Percentiles rank a stretch among this genome's conserved stretches.
These are phyloP conservation scores for Silene conica DNA, from an alignment of 148 eudicot genomes.

Conservation along the genomic window DNA sequence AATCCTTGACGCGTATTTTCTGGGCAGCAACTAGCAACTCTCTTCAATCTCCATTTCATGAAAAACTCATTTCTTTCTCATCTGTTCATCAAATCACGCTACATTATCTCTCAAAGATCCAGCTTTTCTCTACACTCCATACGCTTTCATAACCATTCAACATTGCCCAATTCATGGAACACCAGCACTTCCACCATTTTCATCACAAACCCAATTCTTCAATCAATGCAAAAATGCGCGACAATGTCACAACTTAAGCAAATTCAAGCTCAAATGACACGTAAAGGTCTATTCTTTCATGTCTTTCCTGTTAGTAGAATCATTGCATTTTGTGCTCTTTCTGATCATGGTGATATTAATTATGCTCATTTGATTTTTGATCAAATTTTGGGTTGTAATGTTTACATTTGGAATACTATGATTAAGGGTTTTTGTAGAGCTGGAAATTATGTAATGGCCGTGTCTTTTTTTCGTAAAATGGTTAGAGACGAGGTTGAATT, in stretches of 20 bases:
- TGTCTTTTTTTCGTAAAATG: constrained; percentile 44
- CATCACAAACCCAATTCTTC: constrained; percentile 66
- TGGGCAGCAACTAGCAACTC: neutral
- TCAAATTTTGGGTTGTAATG: constrained; percentile 40
- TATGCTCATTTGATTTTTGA: constrained; percentile 45
- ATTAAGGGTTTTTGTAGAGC: constrained; percentile 48
- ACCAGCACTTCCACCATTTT: constrained; percentile 35
- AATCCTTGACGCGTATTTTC: neutral
- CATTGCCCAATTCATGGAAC: constrained; percentile 45
- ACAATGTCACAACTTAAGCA: constrained; percentile 59
- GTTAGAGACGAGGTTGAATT: constrained; percentile 39
- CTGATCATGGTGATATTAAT: constrained; percentile 38
- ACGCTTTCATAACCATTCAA: constrained; percentile 14
- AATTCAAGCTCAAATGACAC: constrained; percentile 62
- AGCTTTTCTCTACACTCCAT: neutral
- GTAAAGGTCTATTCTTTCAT: constrained; percentile 53
- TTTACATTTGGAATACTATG: constrained; percentile 71
- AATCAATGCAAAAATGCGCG: constrained; percentile 44
- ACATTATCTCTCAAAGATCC: neutral
- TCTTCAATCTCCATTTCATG: constrained; percentile 18
- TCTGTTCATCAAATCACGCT: constrained; percentile 4
- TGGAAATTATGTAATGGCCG: constrained; percentile 32
- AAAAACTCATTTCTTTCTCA: neutral
- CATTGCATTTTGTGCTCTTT: constrained; percentile 48
- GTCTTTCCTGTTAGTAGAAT: constrained; percentile 55